Conservation (phyloP, 2,329 filamentous ascomycete species). For the Sporothrix globosa region DNA sequence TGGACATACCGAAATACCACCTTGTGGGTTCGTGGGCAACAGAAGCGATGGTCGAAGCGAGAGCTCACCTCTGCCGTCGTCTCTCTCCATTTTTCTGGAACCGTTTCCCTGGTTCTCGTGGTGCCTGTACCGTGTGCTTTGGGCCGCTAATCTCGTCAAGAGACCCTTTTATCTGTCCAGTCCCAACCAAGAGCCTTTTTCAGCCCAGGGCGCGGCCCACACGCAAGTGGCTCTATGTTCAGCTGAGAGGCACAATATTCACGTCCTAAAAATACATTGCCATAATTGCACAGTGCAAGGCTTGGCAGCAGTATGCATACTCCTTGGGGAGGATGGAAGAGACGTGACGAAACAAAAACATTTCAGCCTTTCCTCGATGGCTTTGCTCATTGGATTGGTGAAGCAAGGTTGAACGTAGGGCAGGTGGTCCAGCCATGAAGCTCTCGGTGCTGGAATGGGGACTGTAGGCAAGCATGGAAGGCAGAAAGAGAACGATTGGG, state of each 20-base stretch:
- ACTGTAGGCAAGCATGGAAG: neutral
- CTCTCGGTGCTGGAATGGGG: neutral
- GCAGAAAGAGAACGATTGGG: neutral
- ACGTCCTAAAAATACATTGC: too few relatives aligned
- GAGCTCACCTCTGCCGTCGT: neutral
- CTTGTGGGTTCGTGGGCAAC: slow-evolving; percentile 7
- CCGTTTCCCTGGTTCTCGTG: slow-evolving; percentile 14
- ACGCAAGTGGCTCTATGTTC: neutral
- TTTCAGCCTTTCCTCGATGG: neutral
- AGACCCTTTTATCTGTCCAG: neutral
- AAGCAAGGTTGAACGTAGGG: neutral
- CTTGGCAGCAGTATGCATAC: too few relatives aligned
- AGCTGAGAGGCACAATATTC: neutral
- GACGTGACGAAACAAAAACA: too few relatives aligned
- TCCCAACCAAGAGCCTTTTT: neutral
- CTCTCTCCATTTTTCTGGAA: neutral
- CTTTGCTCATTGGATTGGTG: neutral
- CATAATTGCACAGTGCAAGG: too few relatives aligned
- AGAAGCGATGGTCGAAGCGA: neutral
- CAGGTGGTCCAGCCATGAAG: neutral
- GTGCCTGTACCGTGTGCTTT: slow-evolving; percentile 4
- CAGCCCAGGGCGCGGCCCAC: neutral
- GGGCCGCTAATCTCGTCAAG: slow-evolving; percentile 4
- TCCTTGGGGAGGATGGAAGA: neutral
- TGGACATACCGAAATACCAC: neutral